These are phyloP conservation scores for Trichosanthes truncata DNA, from an alignment of 306 rosid genomes.

Conservation along the genomic window DNA sequence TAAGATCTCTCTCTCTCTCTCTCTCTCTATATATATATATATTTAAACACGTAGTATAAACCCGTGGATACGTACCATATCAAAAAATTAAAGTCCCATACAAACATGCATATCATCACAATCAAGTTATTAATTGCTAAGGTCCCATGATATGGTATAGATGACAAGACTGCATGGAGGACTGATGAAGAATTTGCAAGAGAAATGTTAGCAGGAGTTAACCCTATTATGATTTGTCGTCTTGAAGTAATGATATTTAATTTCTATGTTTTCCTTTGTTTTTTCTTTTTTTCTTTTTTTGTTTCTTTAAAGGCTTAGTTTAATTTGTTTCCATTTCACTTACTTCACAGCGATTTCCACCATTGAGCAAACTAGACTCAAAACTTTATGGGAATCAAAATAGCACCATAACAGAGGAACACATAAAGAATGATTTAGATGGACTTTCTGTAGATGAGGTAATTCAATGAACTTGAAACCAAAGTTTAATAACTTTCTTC, in stretches of 20 bases:
- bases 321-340: no score
- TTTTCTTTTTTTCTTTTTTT: neutral
- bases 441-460: constrained; percentile 56
- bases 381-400: constrained; percentile 47
- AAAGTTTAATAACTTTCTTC: no score
- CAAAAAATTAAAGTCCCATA: no score
- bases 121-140: no score
- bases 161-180: constrained; percentile 67
- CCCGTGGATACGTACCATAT: no score
- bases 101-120: no score
- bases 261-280: neutral
- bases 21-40: no score
- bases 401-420: constrained; percentile 40
- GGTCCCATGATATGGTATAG: no score
- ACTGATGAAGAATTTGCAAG: constrained; percentile 84
- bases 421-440: constrained; percentile 35
- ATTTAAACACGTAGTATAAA: no score
- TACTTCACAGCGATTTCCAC: constrained; percentile 54
- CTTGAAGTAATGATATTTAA: constrained; percentile 66
- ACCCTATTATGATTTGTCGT: constrained; percentile 51
- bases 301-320: no score
- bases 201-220: constrained; percentile 83
- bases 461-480: neutral
- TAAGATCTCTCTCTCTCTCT: no score
- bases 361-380: constrained; percentile 48